Base-by-base conservation (phyloP, 1,284 basidiomycete genomes). In the Meira miltonrushii region DNA sequence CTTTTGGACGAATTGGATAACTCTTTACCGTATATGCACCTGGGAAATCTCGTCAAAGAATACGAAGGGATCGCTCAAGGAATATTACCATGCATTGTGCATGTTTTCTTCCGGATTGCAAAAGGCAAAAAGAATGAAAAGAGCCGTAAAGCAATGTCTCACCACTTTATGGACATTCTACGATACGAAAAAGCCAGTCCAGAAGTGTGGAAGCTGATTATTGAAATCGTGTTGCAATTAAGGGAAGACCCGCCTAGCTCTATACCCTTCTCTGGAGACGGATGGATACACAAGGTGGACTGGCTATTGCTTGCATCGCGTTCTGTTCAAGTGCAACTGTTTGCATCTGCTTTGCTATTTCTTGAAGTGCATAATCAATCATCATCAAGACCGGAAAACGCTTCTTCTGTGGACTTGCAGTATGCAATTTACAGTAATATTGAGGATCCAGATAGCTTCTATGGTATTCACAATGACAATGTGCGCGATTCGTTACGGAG, bases 391-490 rank as follows among this genome's bases (percentile, higher is more conserved):
- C n/a, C 10, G 12, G 15, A 55, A 23, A 53, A 58, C 13, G 38
- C 62, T 17, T 33, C 25, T 17, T 79, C 11, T 78, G 82, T 2
- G 87, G 50, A 17, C 6, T 88, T 75, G 80, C 81, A 97, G 48
- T 95, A 93, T 79, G 86, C 88, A 55, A 91, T 97, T 54, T 98
- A 96, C 76, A 87, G 86, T 63, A 89, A 91, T 72, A 91, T 98
- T 59, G 92, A 95, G 72, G 94, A 98, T 72, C 93, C 93, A 0
- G 94, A 98, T 71, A 92, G 94, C 0, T 98, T 98, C 77, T 98
- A 98, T 78, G 92, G 91, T 1, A 90, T 97, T 62, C 83, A 86
- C 62, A 79, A 80, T 33, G 84, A 86, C n/a, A 85, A 97, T 70
- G 83, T 90, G 12, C 84, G 85, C 28, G 83, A 85, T 44, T 88